Conservation (phyloP, 108 stramenopile genomes). For the Fragilaria crotonensis region DNA sequence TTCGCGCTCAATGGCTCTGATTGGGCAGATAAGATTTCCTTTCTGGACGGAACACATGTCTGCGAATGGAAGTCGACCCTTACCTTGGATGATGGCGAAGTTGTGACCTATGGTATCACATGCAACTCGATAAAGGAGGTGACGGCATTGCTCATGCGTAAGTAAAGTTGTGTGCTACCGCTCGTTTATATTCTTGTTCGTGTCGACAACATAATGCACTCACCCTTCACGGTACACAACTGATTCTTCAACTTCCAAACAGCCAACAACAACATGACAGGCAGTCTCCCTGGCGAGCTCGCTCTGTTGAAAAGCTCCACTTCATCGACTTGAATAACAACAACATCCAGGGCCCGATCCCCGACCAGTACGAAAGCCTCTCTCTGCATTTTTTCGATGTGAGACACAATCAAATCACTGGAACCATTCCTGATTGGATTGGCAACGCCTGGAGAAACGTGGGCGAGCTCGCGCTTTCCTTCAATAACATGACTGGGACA, state of each 20-base stretch:
- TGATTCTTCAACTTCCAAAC: too few relatives aligned
- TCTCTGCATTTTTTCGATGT: not conserved
- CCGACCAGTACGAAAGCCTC: not conserved
- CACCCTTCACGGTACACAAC: too few relatives aligned
- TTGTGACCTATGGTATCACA: too few relatives aligned
- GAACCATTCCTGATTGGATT: slow-evolving; percentile 3
- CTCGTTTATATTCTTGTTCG: too few relatives aligned
- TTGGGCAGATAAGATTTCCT: slow-evolving; percentile 4
- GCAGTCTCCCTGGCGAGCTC: not conserved
- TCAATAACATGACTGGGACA: not conserved
- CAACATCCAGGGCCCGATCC: not conserved
- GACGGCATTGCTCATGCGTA: too few relatives aligned
- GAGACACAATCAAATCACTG: slow-evolving; percentile 4
- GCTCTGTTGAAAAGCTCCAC: not conserved
- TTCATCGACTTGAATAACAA: not conserved
- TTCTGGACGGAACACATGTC: slow-evolving; percentile 2
- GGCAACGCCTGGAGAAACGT: slow-evolving; percentile 1
- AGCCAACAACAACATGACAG: too few relatives aligned
- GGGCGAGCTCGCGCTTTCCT: not conserved
- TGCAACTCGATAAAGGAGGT: too few relatives aligned
- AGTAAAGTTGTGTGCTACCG: too few relatives aligned
- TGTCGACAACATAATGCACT: too few relatives aligned
- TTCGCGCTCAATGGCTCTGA: slow-evolving; percentile 1
- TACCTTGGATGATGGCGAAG: too few relatives aligned
- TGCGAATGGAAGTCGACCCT: slow-evolving; percentile 18